Base-by-base conservation (phyloP, 805 yeast genomes). In the Barnettozyma californica region DNA sequence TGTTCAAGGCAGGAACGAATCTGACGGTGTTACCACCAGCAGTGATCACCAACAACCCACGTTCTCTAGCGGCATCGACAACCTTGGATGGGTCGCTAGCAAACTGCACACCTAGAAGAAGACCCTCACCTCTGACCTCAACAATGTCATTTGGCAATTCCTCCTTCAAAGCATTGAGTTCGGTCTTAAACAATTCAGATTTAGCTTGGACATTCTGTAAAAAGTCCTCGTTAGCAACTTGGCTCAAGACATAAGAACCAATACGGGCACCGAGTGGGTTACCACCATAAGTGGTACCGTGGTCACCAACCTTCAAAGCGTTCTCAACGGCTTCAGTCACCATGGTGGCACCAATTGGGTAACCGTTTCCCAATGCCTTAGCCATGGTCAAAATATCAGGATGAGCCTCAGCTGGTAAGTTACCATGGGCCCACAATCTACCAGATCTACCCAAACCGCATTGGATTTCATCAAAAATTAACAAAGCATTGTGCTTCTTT, bases 221-320 rank as follows among this genome's bases (percentile, higher is more conserved):
- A 55, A 94, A 84, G 18, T 71, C 75, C 4, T 73, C 67, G 43
- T 83, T 68, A 13, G 89, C 75, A 40, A 94, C 75, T 57, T 80
- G 76, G 46, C 76, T 81, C 21, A 94, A 68, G 13, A 94, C 96
- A 61, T 85, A 83, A 39, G 75, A 70, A 5, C 90, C 96, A 44
- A 94, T 78, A 53, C 91, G 80, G 33, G 92, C 76, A 5, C 90
- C 98, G 53, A 94, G 71, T 47, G 98, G 98, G 66, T 94, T 94
- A 48, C 99, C 99, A 54, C 99, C 98, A 63, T 85, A 92, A 0
- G 99, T 92, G 3, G 98, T 92, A 48, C 99, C 99, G 64, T 92
- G 99, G 63, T 94, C 99, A 49, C 99, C 99, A 20, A 88, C 92
- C 49, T 80, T 74, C 56, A 94, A 70, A 2, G 73, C 78, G 10